Evolutionary conservation across 2,329 filamentous ascomycete species (phyloP).

Genomic region (Aspergillus niger): DNA sequence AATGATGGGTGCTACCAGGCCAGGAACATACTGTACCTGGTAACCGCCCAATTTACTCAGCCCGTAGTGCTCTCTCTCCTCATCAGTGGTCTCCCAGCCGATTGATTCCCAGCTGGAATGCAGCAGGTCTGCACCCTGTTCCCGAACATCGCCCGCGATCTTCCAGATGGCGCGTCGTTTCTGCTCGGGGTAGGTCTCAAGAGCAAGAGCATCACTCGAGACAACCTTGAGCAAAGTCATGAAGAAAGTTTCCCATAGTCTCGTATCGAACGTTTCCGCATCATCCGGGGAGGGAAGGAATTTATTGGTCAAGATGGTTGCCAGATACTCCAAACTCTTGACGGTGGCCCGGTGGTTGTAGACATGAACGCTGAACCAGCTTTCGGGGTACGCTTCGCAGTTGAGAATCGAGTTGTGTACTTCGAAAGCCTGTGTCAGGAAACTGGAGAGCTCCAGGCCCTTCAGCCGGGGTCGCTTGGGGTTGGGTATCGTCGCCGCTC

Average conservation of each 20-base stretch:
- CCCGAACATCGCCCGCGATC: conserved; percentile 93
- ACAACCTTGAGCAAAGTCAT: conserved; percentile 85
- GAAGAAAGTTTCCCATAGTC: conserved; percentile 93
- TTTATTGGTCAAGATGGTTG: conserved; percentile 74
- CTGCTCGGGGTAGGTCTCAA: conserved; percentile 96
- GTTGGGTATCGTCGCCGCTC: conserved; percentile 71
- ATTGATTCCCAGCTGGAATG: conserved; percentile 90
- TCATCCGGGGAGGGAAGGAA: conserved; percentile 89
- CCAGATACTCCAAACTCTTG: conserved; percentile 79
- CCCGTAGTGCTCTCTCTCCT: conserved; percentile 76
- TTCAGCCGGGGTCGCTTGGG: conserved; percentile 77
- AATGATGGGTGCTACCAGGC: conserved; percentile 85
- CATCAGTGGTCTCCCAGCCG: conserved; percentile 85
- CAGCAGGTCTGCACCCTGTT: conserved; percentile 84
- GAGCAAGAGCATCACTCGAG: conserved; percentile 80
- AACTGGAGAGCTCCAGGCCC: conserved; percentile 71
- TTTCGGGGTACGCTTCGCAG: conserved; percentile 83
- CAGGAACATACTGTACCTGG: conserved; percentile 96
- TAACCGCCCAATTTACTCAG: conserved; percentile 88
- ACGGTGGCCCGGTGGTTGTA: conserved; percentile 91
- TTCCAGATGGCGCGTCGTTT: conserved; percentile 97
- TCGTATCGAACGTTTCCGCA: conserved; percentile 86
- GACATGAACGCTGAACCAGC: conserved; percentile 91
- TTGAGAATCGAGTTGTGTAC: conserved; percentile 87
- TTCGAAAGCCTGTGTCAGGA: conserved; percentile 76